phyloP scores from a whole-genome alignment of 352 stramenopile species.

The Phytophthora constricta region DNA sequence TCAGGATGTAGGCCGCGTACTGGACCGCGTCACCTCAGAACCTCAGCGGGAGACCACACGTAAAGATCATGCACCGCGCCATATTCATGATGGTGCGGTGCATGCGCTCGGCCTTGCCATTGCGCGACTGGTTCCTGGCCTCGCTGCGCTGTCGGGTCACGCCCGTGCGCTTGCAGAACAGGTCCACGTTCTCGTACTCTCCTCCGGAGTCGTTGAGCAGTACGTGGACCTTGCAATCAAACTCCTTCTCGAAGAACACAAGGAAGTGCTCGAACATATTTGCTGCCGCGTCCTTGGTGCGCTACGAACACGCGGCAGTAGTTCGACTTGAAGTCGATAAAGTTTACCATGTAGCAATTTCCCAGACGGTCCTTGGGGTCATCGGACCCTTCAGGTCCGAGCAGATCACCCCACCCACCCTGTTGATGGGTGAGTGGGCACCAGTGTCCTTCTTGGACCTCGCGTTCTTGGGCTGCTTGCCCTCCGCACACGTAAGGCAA shows the following conservation, averaged over 20 bases:
- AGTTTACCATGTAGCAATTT: slow-evolving; percentile 29
- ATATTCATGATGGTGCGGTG: slow-evolving; percentile 41
- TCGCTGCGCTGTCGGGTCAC: slow-evolving; percentile 31
- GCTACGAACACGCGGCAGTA: slow-evolving; percentile 22
- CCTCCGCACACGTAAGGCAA: slow-evolving; percentile 5
- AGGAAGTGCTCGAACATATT: slow-evolving; percentile 20
- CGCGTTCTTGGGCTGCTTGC: slow-evolving; percentile 7
- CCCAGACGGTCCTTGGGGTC: slow-evolving; percentile 10
- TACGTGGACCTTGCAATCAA: slow-evolving; percentile 10
- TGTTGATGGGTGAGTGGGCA: not conserved
- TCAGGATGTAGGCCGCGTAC: slow-evolving; percentile 38
- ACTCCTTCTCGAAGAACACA: slow-evolving; percentile 3
- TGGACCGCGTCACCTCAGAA: slow-evolving; percentile 35
- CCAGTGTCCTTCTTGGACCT: slow-evolving; percentile 7
- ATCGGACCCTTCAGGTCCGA: slow-evolving; percentile 10
- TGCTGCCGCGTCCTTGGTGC: slow-evolving; percentile 10
- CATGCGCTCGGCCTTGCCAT: slow-evolving; percentile 44
- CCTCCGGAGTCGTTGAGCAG: slow-evolving; percentile 20
- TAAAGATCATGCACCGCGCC: slow-evolving; percentile 37
- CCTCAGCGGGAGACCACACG: slow-evolving; percentile 22
- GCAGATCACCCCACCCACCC: slow-evolving; percentile 3
- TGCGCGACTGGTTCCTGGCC: slow-evolving; percentile 27
- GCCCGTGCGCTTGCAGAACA: slow-evolving; percentile 33
- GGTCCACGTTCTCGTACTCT: slow-evolving; percentile 35
- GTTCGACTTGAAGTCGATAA: slow-evolving; percentile 17